Evolutionary conservation across 148 eudicot genomes (phyloP), one percentile per base, ranked within the genome.

Genomic region (Cornus suecica): DNA sequence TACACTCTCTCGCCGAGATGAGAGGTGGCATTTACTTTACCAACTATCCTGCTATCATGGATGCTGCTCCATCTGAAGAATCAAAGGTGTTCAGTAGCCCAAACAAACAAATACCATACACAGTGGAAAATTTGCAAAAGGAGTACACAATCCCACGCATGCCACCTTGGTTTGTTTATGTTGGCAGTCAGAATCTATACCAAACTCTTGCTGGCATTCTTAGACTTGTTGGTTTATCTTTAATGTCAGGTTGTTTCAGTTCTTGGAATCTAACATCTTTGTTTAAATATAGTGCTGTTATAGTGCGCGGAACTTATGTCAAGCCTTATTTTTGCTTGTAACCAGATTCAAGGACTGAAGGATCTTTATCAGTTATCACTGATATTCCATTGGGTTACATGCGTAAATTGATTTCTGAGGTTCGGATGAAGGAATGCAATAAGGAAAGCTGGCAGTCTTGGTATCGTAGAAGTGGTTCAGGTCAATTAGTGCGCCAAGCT

Each of bases 81-180:
- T 72, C 84, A 25, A 83, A 70, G 5, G 34, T 64, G 62, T 45
- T 29, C 54, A 37, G 51, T 56, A 66, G 66, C 42, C 79, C 78
- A 73, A 72, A 76, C 66, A 85, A 82, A 79, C 85, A 79, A 77
- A 58, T 60, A 24, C 28, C 68, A 73, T 32, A 77, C 42, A 58
- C 82, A 4, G 28, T 54, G 45, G 85, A 80, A 60, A 80, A 71
- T 70, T 62, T 77, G 10, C 72, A 77, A 26, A 78, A 81, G 31
- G 87, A 88, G 64, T 88, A 81, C 74, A 82, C 84, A 81, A 90
- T 94, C 81, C 99, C 96, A 37, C 86, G 90, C 77, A 86, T 94
- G 90, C 99, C 99, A 71, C 99, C 99, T 79, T 94, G 99, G 99
- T 92, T 92, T 88, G 76, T 74, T 60, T 27, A 87, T 75, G 79